Evolutionary conservation across 1,284 basidiomycete species (phyloP), one percentile per base, ranked within the genome.

Genomic region (Pseudozyma sp.): DNA sequence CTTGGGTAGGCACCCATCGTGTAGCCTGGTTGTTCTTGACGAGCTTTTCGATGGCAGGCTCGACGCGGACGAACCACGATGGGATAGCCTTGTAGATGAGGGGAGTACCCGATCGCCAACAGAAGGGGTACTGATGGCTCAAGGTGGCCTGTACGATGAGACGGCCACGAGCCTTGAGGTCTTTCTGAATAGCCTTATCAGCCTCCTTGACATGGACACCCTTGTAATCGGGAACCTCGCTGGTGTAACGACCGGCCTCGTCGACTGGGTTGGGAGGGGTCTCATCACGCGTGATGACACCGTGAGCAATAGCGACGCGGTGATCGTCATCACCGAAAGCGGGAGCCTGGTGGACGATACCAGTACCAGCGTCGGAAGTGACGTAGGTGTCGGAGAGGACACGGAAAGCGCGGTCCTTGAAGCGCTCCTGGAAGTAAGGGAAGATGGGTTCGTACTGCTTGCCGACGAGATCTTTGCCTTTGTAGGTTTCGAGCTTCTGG

Each of bases 281-380:
- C 85, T 96, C 94, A 60, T 97, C 95, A 1, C 90, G 88, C 34
- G 88, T 88, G 38, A 98, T 87, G 66, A 98, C 89, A 31, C 92
- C 93, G 83, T 97, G 89, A 2, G 90, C 91, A 68, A 97, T 89
- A 35, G 93, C 91, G 79, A 99, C 90, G 67, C 96, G 93, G 86
- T 98, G 93, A 89, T 99, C 97, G 81, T 99, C 97, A 83, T 98
- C 97, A 88, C 97, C 97, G 83, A 97, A 99, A 0, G 93, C 95
- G 2, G 97, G 97, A 1, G 97, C 95, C 87, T 99, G 97, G 86
- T 99, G 97, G 52, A 99, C 97, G 81, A 99, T 96, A 85, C 96
- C 96, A 42, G 97, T 99, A 86, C 97, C 96, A 61, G 95, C 93
- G 13, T 91, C 89, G 76, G 92, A 92, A 2, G 94, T 97, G 56